phyloP scores from a whole-genome alignment of 768 basidiomycete species.

The Coprinopsis marcescibilis region DNA sequence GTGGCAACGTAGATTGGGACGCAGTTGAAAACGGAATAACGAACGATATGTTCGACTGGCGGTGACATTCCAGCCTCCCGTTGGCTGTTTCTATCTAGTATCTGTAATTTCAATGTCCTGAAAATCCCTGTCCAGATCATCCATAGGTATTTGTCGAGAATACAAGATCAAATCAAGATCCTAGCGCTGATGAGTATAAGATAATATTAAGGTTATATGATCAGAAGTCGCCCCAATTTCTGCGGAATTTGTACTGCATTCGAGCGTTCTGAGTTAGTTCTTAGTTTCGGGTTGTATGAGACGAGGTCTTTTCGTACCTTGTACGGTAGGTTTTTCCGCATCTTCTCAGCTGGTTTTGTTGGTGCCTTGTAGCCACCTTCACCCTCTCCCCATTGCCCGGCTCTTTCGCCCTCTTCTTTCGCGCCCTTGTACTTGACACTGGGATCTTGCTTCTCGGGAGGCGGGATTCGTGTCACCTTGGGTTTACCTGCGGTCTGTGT shows the following conservation, averaged over 20 bases:
- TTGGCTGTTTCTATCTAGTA: neutral
- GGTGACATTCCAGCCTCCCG: conserved; percentile 24
- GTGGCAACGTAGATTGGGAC: conserved; percentile 83
- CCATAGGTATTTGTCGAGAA: neutral
- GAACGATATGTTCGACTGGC: conserved; percentile 87
- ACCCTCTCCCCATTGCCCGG: conserved; percentile 70
- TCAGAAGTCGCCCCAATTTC: conserved; percentile 85
- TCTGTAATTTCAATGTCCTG: neutral
- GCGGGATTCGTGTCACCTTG: conserved; percentile 49
- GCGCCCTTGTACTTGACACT: conserved; percentile 54
- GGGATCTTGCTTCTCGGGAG: conserved; percentile 71
- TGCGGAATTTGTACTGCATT: conserved; percentile 86
- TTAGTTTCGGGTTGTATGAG: conserved; percentile 19
- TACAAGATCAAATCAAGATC: conserved; percentile 3
- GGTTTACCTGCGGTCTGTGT: conserved; percentile 29
- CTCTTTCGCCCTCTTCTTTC: conserved; percentile 41
- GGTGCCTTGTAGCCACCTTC: conserved; percentile 67
- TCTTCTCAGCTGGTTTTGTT: conserved; percentile 65
- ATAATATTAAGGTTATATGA: conserved; percentile 11
- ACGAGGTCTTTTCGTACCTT: conserved; percentile 49
- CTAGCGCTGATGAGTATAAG: conserved; percentile 4
- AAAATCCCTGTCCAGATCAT: neutral
- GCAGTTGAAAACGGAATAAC: conserved; percentile 77
- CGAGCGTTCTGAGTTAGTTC: conserved; percentile 47
- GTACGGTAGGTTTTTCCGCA: conserved; percentile 83